phyloP scores from a whole-genome alignment of 2,329 filamentous ascomycete genomes.

The Endothia cerciana region DNA sequence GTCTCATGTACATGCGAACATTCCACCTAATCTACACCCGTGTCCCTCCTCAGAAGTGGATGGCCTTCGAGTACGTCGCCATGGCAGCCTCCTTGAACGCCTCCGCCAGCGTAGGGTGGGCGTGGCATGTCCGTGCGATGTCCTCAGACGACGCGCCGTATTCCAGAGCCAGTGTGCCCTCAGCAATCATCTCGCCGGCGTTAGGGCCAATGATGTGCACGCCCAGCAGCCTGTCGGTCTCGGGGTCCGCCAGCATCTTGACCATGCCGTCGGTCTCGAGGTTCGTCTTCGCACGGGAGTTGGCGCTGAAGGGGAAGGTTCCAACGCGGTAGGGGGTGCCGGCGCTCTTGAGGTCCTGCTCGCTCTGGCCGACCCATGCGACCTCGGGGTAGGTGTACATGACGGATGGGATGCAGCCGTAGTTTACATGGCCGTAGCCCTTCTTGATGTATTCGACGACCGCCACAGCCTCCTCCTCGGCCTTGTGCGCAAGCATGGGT shows the following conservation, averaged over 20 bases:
- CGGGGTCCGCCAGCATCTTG: slow-evolving; percentile 94
- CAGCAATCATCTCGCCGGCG: slow-evolving; percentile 99
- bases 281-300: slow-evolving; percentile 99
- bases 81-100: slow-evolving; percentile 99
- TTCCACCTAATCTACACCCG: slow-evolving; percentile 14
- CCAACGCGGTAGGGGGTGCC: slow-evolving; percentile 92
- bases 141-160: slow-evolving; percentile 96
- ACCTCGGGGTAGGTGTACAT: slow-evolving; percentile 99
- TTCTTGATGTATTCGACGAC: slow-evolving; percentile 97
- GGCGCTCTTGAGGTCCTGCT: slow-evolving; percentile 89
- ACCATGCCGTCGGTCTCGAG: slow-evolving; percentile 93
- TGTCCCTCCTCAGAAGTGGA: slow-evolving; percentile 74
- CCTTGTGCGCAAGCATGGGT: slow-evolving; percentile 99
- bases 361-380: slow-evolving; percentile 97
- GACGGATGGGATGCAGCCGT: slow-evolving; percentile 94
- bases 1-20: slow-evolving; percentile 26
- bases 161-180: slow-evolving; percentile 92
- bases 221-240: slow-evolving; percentile 94
- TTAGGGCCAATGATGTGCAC: slow-evolving; percentile 96
- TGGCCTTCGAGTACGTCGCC: slow-evolving; percentile 93
- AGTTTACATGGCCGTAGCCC: slow-evolving; percentile 98
- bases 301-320: slow-evolving; percentile 96
- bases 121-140: slow-evolving; percentile 92
- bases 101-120: slow-evolving; percentile 93
- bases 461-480: slow-evolving; percentile 95